Percentiles rank a stretch among this genome's conserved stretches.
These are phyloP conservation scores for Xanthoconium stramineum DNA, from an alignment of 768 basidiomycete species.

Conservation along the genomic window DNA sequence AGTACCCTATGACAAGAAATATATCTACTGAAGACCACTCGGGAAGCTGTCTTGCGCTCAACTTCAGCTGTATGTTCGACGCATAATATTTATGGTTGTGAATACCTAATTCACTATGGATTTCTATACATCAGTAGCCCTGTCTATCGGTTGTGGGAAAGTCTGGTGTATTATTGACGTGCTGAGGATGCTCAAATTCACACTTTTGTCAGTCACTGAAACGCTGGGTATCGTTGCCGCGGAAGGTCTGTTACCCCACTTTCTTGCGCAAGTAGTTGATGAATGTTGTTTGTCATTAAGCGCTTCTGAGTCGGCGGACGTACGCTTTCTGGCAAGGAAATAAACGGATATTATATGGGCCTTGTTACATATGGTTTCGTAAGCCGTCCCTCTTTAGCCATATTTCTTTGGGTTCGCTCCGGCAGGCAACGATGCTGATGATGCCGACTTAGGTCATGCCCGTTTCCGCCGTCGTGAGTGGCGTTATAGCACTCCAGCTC, in stretches of 20 bases:
- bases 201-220: slow-evolving; percentile 4
- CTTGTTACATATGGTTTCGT: slow-evolving; percentile 11
- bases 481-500: not conserved
- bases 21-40: not conserved
- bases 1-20: not conserved
- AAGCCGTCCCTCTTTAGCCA: not conserved
- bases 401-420: no score
- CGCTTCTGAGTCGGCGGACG: slow-evolving; percentile 17
- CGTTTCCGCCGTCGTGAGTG: not conserved
- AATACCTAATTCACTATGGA: no score
- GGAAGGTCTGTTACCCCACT: not conserved
- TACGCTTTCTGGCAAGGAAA: slow-evolving; percentile 19
- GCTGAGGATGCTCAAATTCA: not conserved
- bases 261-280: not conserved
- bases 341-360: slow-evolving; percentile 8
- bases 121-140: not conserved
- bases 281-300: slow-evolving; percentile 1
- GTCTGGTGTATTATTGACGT: not conserved
- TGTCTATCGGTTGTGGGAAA: not conserved
- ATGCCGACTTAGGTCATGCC: not conserved
- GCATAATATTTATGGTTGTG: not conserved
- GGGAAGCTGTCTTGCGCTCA: slow-evolving; percentile 4
- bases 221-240: slow-evolving; percentile 4
- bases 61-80: slow-evolving; percentile 5
- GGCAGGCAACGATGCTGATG: no score